Base-by-base conservation (phyloP, 2,329 filamentous ascomycete genomes). In the Epichloe festucae region DNA sequence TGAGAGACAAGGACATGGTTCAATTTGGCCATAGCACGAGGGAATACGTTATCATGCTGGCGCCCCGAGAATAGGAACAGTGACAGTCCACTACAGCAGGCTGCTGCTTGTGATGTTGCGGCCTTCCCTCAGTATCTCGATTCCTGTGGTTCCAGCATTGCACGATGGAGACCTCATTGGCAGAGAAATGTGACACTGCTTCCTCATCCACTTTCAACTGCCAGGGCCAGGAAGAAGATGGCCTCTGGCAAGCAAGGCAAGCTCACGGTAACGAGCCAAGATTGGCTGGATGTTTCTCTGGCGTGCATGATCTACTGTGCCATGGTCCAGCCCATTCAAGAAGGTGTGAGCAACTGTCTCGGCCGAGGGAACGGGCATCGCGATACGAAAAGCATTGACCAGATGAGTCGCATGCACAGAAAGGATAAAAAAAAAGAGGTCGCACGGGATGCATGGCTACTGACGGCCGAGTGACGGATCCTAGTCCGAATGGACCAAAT, bases 21-120 rank as follows among this genome's bases (percentile, higher is more conserved):
- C 81, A 81, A 62, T 94, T 98, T 69, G 93, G 90, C 10, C 77
- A 86, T 54, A 95, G 89, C 64, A 85, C 87, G 53, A 80, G 89
- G 60, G 93, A 98, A 69, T 98, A 97, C 67, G 89, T 98, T n/a
- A 67, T 97, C 54, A 93, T 97, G 87, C 76, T 96, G 53, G 76
- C 78, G 38, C 75, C 76, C 3, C 69, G 68, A 48, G 66, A 70
- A 45, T 77, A 57, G 60, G 40, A 19, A 17, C 23, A 40, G 17
- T n/a, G 5, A 21, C 41, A 27, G 8, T 6, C 36, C 12, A 39
- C 31, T 31, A 39, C 36, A 14, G 36, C 36, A 39, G 15, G 36
- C 36, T 4, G 31, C 31, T 31, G 8, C 31, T 31, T 31, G 10
- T 31, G 31, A 11, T 31, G 3, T 31, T 31, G 31, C 8, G 31